phyloP scores from a whole-genome alignment of 176 grass and related monocot genomes.

The Oryza rufipogon region DNA sequence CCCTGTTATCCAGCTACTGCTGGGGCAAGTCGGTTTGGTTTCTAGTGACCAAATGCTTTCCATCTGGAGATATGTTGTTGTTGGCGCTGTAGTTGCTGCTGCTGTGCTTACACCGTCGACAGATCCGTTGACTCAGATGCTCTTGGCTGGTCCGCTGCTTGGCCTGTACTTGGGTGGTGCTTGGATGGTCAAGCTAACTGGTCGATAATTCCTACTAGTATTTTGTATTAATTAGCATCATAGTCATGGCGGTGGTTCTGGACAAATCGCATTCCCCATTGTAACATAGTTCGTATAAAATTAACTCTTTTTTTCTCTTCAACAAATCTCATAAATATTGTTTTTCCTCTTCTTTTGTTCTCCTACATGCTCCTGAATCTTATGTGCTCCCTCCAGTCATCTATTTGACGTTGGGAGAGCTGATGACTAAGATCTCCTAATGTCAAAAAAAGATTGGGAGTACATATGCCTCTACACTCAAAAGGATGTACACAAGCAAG shows the following conservation, averaged over 20 bases:
- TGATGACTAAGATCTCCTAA: too few species aligned
- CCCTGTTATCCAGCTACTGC: slow-evolving; percentile 86
- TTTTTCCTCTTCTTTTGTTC: not conserved
- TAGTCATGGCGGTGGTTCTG: slow-evolving; percentile 8
- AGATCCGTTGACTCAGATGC: slow-evolving; percentile 88
- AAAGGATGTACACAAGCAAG: too few species aligned
- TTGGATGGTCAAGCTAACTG: slow-evolving; percentile 85
- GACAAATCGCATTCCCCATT: not conserved
- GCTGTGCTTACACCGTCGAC: slow-evolving; percentile 94
- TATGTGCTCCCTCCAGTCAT: too few species aligned
- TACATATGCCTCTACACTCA: too few species aligned
- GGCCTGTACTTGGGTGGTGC: slow-evolving; percentile 96
- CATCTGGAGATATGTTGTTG: slow-evolving; percentile 98
- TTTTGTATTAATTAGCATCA: slow-evolving; percentile 3
- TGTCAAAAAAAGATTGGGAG: too few species aligned
- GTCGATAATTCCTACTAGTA: slow-evolving; percentile 54
- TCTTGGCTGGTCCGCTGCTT: slow-evolving; percentile 86
- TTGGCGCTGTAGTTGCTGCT: slow-evolving; percentile 86
- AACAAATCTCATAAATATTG: not conserved
- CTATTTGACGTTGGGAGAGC: too few species aligned
- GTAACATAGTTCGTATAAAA: not conserved
- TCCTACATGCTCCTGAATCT: not conserved
- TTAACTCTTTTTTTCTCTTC: not conserved
- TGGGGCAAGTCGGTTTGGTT: slow-evolving; percentile 90
- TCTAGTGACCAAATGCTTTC: slow-evolving; percentile 93